phyloP scores from a whole-genome alignment of 2,329 filamentous ascomycete genomes.

The Claviceps arundinis region DNA sequence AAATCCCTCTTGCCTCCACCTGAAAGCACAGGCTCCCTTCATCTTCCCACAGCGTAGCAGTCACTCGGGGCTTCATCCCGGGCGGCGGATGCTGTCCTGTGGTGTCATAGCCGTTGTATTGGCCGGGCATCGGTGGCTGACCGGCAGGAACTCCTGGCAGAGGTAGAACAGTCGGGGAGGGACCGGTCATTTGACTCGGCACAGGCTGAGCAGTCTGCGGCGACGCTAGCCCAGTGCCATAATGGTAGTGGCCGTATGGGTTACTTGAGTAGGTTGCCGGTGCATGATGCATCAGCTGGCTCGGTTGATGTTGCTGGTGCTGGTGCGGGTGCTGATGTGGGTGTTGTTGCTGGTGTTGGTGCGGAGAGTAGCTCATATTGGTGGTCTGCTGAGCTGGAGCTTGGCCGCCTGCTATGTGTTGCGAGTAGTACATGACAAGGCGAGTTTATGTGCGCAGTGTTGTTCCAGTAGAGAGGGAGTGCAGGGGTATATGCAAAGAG shows the following conservation, averaged over 20 bases:
- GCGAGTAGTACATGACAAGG: constrained; percentile 60
- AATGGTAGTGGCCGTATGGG: constrained; percentile 58
- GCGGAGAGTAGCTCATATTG: constrained; percentile 55
- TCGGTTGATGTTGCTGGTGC: constrained; percentile 39
- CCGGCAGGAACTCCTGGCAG: constrained; percentile 44
- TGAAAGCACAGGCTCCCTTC: constrained; percentile 97
- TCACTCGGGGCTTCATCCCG: constrained; percentile 92
- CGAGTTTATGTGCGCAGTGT: not conserved
- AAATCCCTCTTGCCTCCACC: constrained; percentile 90
- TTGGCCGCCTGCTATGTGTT: constrained; percentile 67
- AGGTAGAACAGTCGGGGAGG: constrained; percentile 50
- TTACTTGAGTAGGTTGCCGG: constrained; percentile 54
- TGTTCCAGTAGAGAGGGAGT: too few relatives aligned
- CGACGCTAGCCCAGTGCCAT: constrained; percentile 67
- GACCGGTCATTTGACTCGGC: constrained; percentile 54
- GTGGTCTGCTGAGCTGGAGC: constrained; percentile 60
- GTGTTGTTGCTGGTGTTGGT: too few relatives aligned
- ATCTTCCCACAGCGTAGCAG: constrained; percentile 95
- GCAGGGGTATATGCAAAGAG: not conserved
- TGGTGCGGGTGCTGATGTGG: too few relatives aligned
- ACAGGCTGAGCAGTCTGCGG: constrained; percentile 57
- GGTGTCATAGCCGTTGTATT: constrained; percentile 56
- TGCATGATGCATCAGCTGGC: constrained; percentile 59
- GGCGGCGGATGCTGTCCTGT: constrained; percentile 88
- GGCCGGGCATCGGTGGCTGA: constrained; percentile 36